A percentile compares a stretch with the other conserved stretches of the same genome.
Evolutionary conservation across 306 rosid species (phyloP).

Genomic region (Hippophae gyantsensis): DNA sequence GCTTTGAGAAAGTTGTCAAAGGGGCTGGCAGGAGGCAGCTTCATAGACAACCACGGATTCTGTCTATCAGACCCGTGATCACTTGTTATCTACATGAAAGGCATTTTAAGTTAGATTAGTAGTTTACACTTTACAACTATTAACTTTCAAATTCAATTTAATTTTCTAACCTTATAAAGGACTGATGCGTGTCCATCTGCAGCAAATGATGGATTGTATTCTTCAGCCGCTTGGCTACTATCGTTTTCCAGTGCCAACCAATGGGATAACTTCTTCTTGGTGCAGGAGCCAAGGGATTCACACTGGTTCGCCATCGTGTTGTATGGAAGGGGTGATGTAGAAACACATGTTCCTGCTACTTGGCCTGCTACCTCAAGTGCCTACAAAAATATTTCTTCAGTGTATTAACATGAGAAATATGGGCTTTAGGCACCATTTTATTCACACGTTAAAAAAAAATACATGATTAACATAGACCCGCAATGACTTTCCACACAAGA

Average conservation of each 20-base stretch:
- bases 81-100: conserved; percentile 29
- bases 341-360: conserved; percentile 72
- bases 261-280: conserved; percentile 75
- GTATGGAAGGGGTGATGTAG: conserved; percentile 87
- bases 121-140: background rate
- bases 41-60: conserved; percentile 58
- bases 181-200: conserved; percentile 25
- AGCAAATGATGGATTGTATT: conserved; percentile 22
- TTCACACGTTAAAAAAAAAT: too few species aligned
- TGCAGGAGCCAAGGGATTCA: conserved; percentile 81
- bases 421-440: background rate
- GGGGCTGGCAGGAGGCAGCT: conserved; percentile 96
- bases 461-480: background rate
- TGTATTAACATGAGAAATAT: background rate
- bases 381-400: conserved; percentile 24
- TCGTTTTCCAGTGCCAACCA: conserved; percentile 79
- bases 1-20: conserved; percentile 96
- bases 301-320: conserved; percentile 87
- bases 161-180: conserved; percentile 40
- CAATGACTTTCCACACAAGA: background rate
- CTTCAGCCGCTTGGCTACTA: conserved; percentile 32
- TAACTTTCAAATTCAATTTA: background rate
- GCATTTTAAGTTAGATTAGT: background rate
- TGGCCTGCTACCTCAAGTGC: conserved; percentile 97
- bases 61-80: conserved; percentile 24